Evolutionary conservation across 768 basidiomycete genomes (phyloP).

Genomic region (Macrolepiota dolichaula): DNA sequence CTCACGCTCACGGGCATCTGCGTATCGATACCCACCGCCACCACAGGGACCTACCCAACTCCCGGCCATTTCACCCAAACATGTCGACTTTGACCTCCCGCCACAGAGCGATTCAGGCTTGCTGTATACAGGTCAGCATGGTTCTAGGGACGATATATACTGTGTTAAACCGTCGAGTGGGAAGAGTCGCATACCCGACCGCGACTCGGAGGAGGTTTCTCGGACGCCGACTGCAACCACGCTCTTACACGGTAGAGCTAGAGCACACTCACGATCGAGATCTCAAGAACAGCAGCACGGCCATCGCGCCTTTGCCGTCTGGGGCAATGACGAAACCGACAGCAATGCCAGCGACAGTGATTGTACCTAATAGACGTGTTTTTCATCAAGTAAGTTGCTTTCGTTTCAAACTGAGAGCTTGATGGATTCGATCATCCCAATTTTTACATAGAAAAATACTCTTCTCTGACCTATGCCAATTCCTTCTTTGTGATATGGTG

Average conservation of each 20-base stretch:
- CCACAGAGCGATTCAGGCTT: slow-evolving; percentile 27
- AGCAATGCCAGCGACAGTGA: slow-evolving; percentile 79
- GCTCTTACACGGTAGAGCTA: slow-evolving; percentile 4
- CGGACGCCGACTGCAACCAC: slow-evolving; percentile 6
- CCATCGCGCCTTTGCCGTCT: slow-evolving; percentile 71
- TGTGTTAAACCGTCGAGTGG: slow-evolving; percentile 31
- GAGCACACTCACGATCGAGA: slow-evolving; percentile 30
- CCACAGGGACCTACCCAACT: slow-evolving; percentile 46
- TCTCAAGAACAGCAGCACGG: slow-evolving; percentile 52
- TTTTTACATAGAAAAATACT: background rate
- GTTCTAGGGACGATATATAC: slow-evolving; percentile 30
- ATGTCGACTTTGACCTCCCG: slow-evolving; percentile 45
- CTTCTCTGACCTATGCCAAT: background rate
- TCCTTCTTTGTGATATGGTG: background rate
- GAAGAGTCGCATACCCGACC: slow-evolving; percentile 59
- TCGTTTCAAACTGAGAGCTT: background rate
- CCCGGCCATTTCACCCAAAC: slow-evolving; percentile 35
- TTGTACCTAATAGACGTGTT: slow-evolving; percentile 5
- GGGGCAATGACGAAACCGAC: slow-evolving; percentile 88
- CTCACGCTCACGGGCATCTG: slow-evolving; percentile 38
- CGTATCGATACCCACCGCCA: slow-evolving; percentile 40
- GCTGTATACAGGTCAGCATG: slow-evolving; percentile 25
- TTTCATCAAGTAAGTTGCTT: background rate
- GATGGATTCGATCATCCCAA: background rate
- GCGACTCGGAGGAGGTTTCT: slow-evolving; percentile 42